A percentile compares a stretch with the other conserved stretches of the same genome.
Conservation (phyloP, 495 filamentous ascomycete species). For the Cladorrhinum samala region DNA sequence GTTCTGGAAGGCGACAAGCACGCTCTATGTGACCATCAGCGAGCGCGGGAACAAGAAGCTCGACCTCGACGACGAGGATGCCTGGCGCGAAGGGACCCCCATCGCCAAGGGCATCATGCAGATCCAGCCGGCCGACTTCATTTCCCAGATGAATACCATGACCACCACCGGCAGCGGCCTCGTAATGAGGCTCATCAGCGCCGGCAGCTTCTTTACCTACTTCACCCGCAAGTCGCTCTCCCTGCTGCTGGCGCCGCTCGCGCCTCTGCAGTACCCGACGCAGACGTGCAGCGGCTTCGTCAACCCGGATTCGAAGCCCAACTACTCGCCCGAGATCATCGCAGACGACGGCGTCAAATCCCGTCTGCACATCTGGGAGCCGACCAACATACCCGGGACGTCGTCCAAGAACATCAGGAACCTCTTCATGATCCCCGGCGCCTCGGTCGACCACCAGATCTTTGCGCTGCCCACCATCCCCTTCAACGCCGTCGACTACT, state of each 20-base stretch:
- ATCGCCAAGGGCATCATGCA: constrained; percentile 56
- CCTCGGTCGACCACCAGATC: constrained; percentile 57
- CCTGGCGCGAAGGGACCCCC: constrained; percentile 32
- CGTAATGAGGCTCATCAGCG: constrained; percentile 36
- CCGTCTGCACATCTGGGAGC: constrained; percentile 50
- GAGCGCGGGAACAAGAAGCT: constrained; percentile 27
- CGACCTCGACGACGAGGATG: constrained; percentile 33
- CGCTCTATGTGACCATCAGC: constrained; percentile 53
- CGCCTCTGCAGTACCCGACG: constrained; percentile 48
- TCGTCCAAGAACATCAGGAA: constrained; percentile 32
- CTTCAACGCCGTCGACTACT: constrained; percentile 60
- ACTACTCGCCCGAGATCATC: constrained; percentile 32
- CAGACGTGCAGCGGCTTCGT: constrained; percentile 42
- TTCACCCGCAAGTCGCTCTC: constrained; percentile 50
- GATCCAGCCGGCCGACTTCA: constrained; percentile 50
- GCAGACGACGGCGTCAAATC: constrained; percentile 50
- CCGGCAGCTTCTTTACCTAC: constrained; percentile 48
- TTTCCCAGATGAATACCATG: constrained; percentile 52
- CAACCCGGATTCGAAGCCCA: constrained; percentile 37
- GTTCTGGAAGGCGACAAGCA: constrained; percentile 59
- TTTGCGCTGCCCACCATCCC: constrained; percentile 59
- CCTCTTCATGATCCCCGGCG: constrained; percentile 57
- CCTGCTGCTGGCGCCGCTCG: constrained; percentile 52
- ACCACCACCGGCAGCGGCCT: constrained; percentile 42
- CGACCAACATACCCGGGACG: constrained; percentile 28